A percentile compares a stretch with the other conserved stretches of the same genome.
These are phyloP conservation scores for Lentinula lateritia DNA, from an alignment of 768 basidiomycete species.

Conservation along the genomic window DNA sequence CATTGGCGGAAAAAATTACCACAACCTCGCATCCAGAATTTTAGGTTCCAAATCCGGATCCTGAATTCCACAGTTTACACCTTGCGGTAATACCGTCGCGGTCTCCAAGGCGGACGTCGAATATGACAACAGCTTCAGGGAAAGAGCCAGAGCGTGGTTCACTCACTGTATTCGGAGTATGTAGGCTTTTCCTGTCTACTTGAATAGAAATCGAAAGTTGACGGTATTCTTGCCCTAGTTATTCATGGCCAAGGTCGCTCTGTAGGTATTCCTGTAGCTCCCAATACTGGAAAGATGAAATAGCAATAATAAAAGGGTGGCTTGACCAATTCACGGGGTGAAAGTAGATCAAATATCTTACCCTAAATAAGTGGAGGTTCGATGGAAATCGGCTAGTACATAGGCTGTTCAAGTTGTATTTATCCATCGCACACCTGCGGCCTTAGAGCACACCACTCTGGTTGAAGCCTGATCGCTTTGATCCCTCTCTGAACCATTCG, in stretches of 20 bases:
- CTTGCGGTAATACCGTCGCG: too few relatives aligned
- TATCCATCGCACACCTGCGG: constrained; percentile 30
- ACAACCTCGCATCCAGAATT: too few relatives aligned
- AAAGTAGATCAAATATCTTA: not conserved
- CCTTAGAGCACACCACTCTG: constrained; percentile 46
- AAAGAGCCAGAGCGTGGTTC: too few relatives aligned
- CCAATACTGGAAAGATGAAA: not conserved
- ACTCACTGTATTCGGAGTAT: too few relatives aligned
- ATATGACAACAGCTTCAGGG: too few relatives aligned
- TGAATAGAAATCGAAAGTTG: too few relatives aligned
- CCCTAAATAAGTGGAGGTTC: too few relatives aligned
- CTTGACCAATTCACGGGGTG: not conserved
- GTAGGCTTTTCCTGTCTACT: too few relatives aligned
- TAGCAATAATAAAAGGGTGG: not conserved
- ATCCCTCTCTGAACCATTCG: constrained; percentile 42
- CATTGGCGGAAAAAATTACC: too few relatives aligned
- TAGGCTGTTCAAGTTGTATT: not conserved
- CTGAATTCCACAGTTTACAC: too few relatives aligned
- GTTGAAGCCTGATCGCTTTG: constrained; percentile 37
- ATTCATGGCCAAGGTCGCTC: not conserved
- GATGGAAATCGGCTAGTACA: not conserved
- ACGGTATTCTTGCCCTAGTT: not conserved
- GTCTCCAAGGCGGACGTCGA: too few relatives aligned
- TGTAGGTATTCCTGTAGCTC: not conserved
- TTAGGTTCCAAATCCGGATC: too few relatives aligned